Base-by-base conservation (phyloP, 148 eudicot species). In the Nepenthes gracilis region DNA sequence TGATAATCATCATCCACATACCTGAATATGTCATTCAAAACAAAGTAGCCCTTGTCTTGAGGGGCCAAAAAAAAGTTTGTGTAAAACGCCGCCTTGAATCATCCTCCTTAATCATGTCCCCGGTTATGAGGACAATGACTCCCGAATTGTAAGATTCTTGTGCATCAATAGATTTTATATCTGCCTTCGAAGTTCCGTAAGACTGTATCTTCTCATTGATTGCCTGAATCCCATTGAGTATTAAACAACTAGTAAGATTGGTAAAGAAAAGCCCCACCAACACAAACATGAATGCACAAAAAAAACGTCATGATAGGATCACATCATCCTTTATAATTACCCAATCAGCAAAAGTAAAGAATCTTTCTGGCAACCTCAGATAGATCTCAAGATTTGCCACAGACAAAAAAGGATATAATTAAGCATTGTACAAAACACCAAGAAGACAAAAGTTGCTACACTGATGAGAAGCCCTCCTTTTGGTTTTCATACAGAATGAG, bases 41-140 rank as follows among this genome's bases (percentile, higher is more conserved):
- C 94, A 68, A 80, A 92, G 72, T 67, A 92, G 35, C 98, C 98
- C 47, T 67, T 77, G 36, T 77, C 88, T 73, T 92, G 98, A 54
- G 98, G 98, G 9, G 98, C 98, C 54, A 92, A 86, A 47, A 92
- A 74, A 92, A 92, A 5, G 83, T 61, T 59, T 86, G 89, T 36
- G 71, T 55, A 54, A 86, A 73, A 12, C n/a, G 56, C 36, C 69
- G 83, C 64, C 68, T 71, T 45, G 69, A 60, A 43, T 70, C 75
- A 63, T 84, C 91, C 66, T 65, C 66, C 62, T 80, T 77, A 34
- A 73, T 65, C 77, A 93, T 63, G 55, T 67, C 72, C 47, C 96
- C 98, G 64, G 83, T 80, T 13, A 88, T 92, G 40, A 86, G 86
- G 54, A 92, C 91, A 66, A 83, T 77, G 52, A 88, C 88, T 64